A percentile compares a stretch with the other conserved stretches of the same genome.
These are phyloP conservation scores for Fragaria vesca DNA, from an alignment of 306 rosid species.

Conservation along the genomic window DNA sequence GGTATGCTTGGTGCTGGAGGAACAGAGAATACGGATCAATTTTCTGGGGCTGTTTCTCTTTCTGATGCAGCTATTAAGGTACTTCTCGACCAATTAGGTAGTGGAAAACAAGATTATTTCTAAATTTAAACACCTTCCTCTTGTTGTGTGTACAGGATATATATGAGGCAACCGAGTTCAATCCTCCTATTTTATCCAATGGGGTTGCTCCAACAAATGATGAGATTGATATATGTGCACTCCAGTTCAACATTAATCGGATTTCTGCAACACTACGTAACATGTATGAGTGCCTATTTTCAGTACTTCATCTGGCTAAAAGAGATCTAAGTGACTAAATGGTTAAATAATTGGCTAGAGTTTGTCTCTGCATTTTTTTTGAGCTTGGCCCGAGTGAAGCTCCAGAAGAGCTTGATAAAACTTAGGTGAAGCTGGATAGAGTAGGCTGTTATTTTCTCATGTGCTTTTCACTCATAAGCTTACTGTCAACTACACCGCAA, in stretches of 20 bases:
- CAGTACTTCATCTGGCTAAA: slow-evolving; percentile 17
- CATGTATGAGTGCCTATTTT: slow-evolving; percentile 52
- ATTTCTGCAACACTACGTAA: slow-evolving; percentile 58
- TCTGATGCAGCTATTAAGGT: slow-evolving; percentile 93
- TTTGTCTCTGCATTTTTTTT: slow-evolving; percentile 1
- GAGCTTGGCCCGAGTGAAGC: slow-evolving; percentile 17
- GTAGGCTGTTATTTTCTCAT: slow-evolving; percentile 3
- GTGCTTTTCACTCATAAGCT: not conserved
- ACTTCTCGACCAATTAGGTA: slow-evolving; percentile 17
- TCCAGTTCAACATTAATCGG: slow-evolving; percentile 56
- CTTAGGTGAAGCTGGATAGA: not conserved
- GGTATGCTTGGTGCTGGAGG: slow-evolving; percentile 99
- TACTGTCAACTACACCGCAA: not conserved
- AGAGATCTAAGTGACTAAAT: not conserved
- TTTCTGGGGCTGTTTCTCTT: slow-evolving; percentile 72
- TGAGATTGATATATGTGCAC: slow-evolving; percentile 46
- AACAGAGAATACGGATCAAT: slow-evolving; percentile 90
- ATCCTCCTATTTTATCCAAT: slow-evolving; percentile 54
- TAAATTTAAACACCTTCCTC: slow-evolving; percentile 10
- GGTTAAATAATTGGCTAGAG: slow-evolving; percentile 6
- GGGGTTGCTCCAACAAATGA: slow-evolving; percentile 43
- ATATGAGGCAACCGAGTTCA: slow-evolving; percentile 84
- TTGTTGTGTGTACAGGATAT: slow-evolving; percentile 55
- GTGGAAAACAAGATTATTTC: not conserved
- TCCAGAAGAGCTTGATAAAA: slow-evolving; percentile 3